Evolutionary conservation across 2,329 filamentous ascomycete species (phyloP).

Genomic region (Claviceps sp.): DNA sequence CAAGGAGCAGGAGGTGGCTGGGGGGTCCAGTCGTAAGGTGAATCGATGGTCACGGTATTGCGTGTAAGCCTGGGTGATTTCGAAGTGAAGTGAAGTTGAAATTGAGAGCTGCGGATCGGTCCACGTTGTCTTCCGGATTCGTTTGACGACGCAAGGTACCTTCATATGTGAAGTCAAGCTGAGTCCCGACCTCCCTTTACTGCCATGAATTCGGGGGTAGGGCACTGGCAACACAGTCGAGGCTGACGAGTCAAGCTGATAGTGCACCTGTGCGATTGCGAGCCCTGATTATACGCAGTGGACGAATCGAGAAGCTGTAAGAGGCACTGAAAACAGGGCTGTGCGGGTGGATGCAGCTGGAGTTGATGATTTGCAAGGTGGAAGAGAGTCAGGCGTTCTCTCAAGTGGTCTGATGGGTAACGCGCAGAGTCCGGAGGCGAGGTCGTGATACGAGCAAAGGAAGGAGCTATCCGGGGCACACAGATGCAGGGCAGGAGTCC

Average conservation of each 20-base stretch:
- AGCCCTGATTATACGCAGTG: too few species aligned
- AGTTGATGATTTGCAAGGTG: background rate
- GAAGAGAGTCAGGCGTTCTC: background rate
- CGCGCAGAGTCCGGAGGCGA: background rate
- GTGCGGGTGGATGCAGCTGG: background rate
- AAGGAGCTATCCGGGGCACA: constrained; percentile 3
- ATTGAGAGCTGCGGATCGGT: background rate
- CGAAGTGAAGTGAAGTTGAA: constrained; percentile 10
- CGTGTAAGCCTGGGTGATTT: constrained; percentile 7
- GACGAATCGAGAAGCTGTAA: background rate
- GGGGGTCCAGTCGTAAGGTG: constrained; percentile 1
- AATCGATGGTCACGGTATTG: background rate
- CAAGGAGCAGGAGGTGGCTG: background rate
- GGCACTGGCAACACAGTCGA: background rate
- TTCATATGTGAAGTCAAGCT: background rate
- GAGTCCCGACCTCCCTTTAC: background rate
- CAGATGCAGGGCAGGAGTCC: background rate
- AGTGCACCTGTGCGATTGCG: background rate
- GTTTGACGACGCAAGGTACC: constrained; percentile 2
- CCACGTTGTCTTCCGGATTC: background rate
- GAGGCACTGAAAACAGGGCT: background rate
- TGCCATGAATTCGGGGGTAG: too few species aligned
- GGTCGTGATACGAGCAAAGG: constrained; percentile 1
- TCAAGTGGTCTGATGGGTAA: background rate
- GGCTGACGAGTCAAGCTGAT: background rate